Evolutionary conservation across 2,329 filamentous ascomycete genomes (phyloP).

Genomic region (Cladosporium velox): DNA sequence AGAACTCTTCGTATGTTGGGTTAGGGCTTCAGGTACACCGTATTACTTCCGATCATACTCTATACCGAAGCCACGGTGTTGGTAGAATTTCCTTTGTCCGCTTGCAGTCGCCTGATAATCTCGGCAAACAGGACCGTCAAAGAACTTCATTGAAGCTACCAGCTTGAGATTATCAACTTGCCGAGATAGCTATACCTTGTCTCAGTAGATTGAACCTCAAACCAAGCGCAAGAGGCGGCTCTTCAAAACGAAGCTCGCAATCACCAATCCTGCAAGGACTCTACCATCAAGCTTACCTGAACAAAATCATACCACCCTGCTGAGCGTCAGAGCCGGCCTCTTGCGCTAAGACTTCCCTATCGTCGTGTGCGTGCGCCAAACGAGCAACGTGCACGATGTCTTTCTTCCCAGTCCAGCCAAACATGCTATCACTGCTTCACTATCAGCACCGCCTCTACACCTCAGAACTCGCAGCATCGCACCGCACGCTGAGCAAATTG

Average conservation of each 20-base stretch:
- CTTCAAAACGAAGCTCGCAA: slow-evolving; percentile 23
- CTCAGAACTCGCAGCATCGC: slow-evolving; percentile 31
- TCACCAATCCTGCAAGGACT: slow-evolving; percentile 8
- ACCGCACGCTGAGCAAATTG: slow-evolving; percentile 32
- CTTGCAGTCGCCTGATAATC: slow-evolving; percentile 27
- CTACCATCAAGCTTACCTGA: neutral
- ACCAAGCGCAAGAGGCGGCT: slow-evolving; percentile 26
- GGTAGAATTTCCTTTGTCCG: slow-evolving; percentile 30
- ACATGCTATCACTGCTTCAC: slow-evolving; percentile 32
- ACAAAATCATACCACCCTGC: neutral
- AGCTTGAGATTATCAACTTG: slow-evolving; percentile 5
- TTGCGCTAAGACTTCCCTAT: slow-evolving; percentile 26
- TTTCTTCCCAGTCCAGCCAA: slow-evolving; percentile 15
- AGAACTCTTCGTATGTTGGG: neutral
- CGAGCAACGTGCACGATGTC: slow-evolving; percentile 1
- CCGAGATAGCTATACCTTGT: slow-evolving; percentile 25
- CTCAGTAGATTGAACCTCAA: slow-evolving; percentile 22
- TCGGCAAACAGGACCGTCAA: slow-evolving; percentile 19
- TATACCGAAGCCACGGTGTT: neutral
- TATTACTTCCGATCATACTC: neutral
- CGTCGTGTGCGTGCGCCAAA: neutral
- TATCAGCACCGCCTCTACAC: slow-evolving; percentile 32
- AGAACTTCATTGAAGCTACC: slow-evolving; percentile 17
- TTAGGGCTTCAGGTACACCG: neutral
- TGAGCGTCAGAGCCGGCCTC: slow-evolving; percentile 28